Evolutionary conservation across 1,284 basidiomycete genomes (phyloP), one percentile per base, ranked within the genome.

Genomic region (Heterobasidion irregulare): DNA sequence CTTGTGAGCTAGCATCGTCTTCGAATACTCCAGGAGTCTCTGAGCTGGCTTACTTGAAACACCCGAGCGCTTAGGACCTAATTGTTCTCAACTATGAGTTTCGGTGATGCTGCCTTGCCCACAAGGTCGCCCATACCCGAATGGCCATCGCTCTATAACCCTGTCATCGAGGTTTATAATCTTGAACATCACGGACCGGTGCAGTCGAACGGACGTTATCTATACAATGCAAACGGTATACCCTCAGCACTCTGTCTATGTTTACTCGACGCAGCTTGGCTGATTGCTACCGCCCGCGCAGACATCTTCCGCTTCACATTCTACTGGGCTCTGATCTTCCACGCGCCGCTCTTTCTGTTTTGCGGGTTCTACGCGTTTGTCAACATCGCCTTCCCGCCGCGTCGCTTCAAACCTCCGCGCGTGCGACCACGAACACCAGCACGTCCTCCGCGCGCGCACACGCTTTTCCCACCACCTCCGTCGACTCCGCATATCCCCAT

Each of bases 251-350:
- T 41, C 35, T 4, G 2, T 26, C 26, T 33, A 32, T 36, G 13
- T 26, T 50, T 16, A n/a, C 18, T n/a, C 2, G 10, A 41, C 26
- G 26, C 26, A 5, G 26, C 26, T 26, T 26, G 26, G 26, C 26
- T 26, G 15, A 51, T 34, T 7, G 26, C 33, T 47, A 33, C 33
- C 10, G 8, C 19, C 50, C 6, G 43, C 36, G 32, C 59, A 92
- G 91, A 89, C 57, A 73, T 93, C 54, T 94, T 92, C 73, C 76
- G 75, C 33, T 94, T 91, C 71, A 94, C 89, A 8, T 74, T 94
- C 35, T 93, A 86, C 67, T 94, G 92, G 92, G 89, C 82, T 1
- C 69, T 94, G 34, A 75, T 89, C 53, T 83, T 93, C 62, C 81
- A 91, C 66, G 77, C 78, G 2, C 86, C 86, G 1, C 71, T 85